Evolutionary conservation across 2,329 filamentous ascomycete genomes (phyloP).

Genomic region (Neonectria ditissima): DNA sequence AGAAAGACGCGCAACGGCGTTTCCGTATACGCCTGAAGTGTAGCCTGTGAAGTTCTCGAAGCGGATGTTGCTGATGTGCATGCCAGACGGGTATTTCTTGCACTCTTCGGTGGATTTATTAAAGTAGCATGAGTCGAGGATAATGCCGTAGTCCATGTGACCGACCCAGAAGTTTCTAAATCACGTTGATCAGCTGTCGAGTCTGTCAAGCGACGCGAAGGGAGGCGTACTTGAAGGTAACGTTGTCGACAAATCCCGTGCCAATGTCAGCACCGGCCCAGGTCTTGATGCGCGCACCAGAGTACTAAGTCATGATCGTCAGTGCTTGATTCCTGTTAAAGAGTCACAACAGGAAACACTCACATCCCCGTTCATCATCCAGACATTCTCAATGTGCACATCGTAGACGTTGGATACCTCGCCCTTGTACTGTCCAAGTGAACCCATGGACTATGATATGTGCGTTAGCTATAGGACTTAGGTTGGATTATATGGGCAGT

Average conservation of each 20-base stretch:
- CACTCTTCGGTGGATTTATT: conserved; percentile 63
- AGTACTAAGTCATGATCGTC: conserved; percentile 39
- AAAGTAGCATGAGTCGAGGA: conserved; percentile 73
- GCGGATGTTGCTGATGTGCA: conserved; percentile 69
- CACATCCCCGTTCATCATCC: conserved; percentile 59
- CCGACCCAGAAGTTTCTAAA: conserved; percentile 66
- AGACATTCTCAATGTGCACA: conserved; percentile 70
- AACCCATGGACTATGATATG: conserved; percentile 58
- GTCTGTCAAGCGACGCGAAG: fast-evolving
- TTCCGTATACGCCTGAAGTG: conserved; percentile 66
- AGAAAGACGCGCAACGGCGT: conserved; percentile 64
- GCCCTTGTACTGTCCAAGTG: conserved; percentile 67
- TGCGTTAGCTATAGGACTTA: background rate
- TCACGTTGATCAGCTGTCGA: background rate
- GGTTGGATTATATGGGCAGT: fast-evolving
- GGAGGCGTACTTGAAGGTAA: conserved; percentile 61
- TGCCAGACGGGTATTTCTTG: conserved; percentile 64
- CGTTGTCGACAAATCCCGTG: conserved; percentile 71
- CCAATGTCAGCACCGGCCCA: conserved; percentile 70
- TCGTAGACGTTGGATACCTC: conserved; percentile 67
- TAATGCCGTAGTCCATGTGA: conserved; percentile 68
- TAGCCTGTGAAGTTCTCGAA: conserved; percentile 70
- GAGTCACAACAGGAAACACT: background rate
- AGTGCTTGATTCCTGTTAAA: background rate
- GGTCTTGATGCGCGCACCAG: conserved; percentile 69